phyloP scores from a whole-genome alignment of 2,329 filamentous ascomycete species.

The Aspergillus cejpii region DNA sequence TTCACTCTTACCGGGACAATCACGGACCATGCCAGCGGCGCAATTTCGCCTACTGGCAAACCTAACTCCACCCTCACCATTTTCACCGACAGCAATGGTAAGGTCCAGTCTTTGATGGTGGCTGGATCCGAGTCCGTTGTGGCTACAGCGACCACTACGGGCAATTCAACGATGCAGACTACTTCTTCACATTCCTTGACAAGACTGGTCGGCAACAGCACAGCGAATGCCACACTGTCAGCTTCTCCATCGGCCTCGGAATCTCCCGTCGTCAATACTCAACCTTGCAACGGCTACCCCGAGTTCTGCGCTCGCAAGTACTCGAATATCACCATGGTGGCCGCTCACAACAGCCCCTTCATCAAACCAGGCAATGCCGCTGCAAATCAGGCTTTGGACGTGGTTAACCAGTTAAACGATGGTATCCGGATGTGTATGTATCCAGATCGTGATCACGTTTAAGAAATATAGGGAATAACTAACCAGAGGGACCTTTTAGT shows the following conservation, averaged over 20 bases:
- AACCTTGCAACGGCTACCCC: constrained; percentile 70
- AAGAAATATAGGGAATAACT: too few species aligned
- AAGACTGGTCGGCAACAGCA: constrained; percentile 44
- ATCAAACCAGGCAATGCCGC: constrained; percentile 62
- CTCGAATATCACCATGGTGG: constrained; percentile 72
- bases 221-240: constrained; percentile 44
- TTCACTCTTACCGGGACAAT: constrained; percentile 21
- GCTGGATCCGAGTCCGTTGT: constrained; percentile 21
- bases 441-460: too few species aligned
- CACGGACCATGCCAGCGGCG: constrained; percentile 21
- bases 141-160: constrained; percentile 18
- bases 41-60: constrained; percentile 32
- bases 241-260: constrained; percentile 39
- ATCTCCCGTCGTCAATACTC: constrained; percentile 56
- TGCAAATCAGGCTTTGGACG: constrained; percentile 64
- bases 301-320: constrained; percentile 72
- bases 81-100: constrained; percentile 12
- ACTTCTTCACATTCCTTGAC: constrained; percentile 35
- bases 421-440: constrained; percentile 53
- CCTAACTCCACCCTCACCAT: constrained; percentile 37
- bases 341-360: constrained; percentile 77
- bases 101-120: constrained; percentile 22
- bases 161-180: constrained; percentile 27
- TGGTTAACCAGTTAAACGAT: constrained; percentile 68
- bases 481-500: too few species aligned